Base-by-base conservation (phyloP, 2,329 filamentous ascomycete species). In the Aureobasidium sp. region DNA sequence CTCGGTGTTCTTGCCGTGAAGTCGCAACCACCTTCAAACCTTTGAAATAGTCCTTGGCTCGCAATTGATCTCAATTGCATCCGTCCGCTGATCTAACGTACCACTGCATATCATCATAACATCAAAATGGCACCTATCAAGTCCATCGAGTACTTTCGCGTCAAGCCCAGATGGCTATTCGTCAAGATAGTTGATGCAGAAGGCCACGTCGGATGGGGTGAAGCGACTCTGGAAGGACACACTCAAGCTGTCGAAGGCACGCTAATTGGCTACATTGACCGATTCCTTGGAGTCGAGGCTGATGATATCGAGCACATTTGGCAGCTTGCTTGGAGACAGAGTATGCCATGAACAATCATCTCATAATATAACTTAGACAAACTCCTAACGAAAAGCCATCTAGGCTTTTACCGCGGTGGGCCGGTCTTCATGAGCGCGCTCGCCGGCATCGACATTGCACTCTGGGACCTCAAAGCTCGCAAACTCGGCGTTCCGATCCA, bases 251-350 rank as follows among this genome's bases (percentile, higher is more conserved):
- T 89, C 0, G 85, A 89, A 64, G 86, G 86, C 0, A 83, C 82
- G 53, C 69, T 89, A 1, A 79, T 86, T 63, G 82, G 81, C 12
- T 11, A 82, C 82, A 78, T 74, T 29, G 73, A 77, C 21, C 72
- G 81, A 35, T 80, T 84, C 45, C 67, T 78, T 2, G 85, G 84
- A 0, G 75, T 80, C 59, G 84, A 88, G 62, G 85, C 85, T 29
- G 81, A 88, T 63, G 81, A 88, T 41, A 89, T 90, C 57, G 86
- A 90, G 63, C 81, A 88, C 56, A 84, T 90, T 55, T 90, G 86
- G 86, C 85, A 88, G 64, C 76, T 77, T 57, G 79, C 79, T 29
- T 89, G 82, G 78, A 76, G 86, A 48, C 72, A 79, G 27, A 55
- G 50, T 57, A 29, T 6, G 50, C n/a, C n/a, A n/a, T n/a, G n/a